phyloP scores from a whole-genome alignment of 1,139 yeast genomes.

The Kluyveromyces sp. region DNA sequence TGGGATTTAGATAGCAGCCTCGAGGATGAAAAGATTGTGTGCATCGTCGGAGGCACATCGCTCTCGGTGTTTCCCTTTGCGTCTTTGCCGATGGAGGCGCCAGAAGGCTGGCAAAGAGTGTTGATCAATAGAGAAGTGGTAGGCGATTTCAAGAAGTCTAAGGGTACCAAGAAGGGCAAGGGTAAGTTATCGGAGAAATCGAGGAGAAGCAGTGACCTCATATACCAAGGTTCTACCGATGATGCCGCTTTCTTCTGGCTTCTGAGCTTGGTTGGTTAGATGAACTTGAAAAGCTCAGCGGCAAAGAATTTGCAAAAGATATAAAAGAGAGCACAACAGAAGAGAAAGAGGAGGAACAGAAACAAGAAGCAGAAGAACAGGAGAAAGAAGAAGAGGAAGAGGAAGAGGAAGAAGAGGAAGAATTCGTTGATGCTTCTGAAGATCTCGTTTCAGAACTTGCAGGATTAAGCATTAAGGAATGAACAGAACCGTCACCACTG shows the following conservation, averaged over 20 bases:
- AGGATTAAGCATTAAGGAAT: not conserved
- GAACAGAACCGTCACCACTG: not conserved
- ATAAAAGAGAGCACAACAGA: conserved; percentile 1
- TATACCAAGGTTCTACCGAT: conserved; percentile 60
- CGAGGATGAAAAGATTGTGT: conserved; percentile 48
- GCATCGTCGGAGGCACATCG: conserved; percentile 88
- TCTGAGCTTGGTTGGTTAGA: conserved; percentile 56
- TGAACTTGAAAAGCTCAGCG: conserved; percentile 37
- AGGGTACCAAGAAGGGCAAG: no score
- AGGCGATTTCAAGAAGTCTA: conserved; percentile 49
- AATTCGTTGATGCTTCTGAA: conserved; percentile 3
- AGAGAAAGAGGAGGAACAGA: not conserved
- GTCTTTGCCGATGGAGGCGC: conserved; percentile 60
- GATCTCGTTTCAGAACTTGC: conserved; percentile 5
- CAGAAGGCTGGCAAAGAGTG: conserved; percentile 43
- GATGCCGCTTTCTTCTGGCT: conserved; percentile 46
- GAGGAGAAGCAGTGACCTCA: conserved; percentile 50
- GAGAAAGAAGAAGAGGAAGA: conserved; percentile 13
- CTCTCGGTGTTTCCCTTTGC: conserved; percentile 89
- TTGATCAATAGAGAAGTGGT: conserved; percentile 69
- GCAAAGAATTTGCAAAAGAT: conserved; percentile 8
- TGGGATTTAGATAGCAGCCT: conserved; percentile 42
- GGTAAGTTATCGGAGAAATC: conserved; percentile 14
- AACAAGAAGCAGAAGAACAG: conserved; percentile 15
- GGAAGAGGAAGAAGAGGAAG: conserved; percentile 7